Evolutionary conservation across 2,329 filamentous ascomycete genomes (phyloP).

Genomic region (Fusarium sp.): DNA sequence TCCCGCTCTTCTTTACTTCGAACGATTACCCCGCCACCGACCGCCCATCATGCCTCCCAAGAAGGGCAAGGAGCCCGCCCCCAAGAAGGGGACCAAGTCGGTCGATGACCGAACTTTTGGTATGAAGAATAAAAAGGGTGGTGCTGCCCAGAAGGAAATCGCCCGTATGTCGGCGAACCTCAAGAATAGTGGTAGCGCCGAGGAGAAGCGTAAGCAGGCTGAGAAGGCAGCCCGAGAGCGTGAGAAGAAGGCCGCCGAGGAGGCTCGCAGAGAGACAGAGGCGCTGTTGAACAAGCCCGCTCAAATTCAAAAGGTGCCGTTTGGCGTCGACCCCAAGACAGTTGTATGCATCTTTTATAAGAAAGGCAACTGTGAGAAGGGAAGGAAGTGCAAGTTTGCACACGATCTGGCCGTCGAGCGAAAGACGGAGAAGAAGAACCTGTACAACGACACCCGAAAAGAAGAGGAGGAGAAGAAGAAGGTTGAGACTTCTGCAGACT

Average conservation of each 20-base stretch:
- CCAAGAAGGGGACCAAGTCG: constrained; percentile 68
- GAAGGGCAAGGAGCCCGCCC: constrained; percentile 61
- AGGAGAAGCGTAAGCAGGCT: constrained; percentile 81
- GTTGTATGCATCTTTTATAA: constrained; percentile 97
- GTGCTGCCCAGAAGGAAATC: constrained; percentile 87
- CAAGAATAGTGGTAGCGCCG: constrained; percentile 77
- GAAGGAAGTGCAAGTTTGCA: constrained; percentile 96
- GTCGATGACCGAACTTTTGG: constrained; percentile 98
- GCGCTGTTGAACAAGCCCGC: constrained; percentile 89
- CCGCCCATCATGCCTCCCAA: constrained; percentile 75
- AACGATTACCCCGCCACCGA: constrained; percentile 43
- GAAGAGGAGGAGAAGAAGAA: constrained; percentile 78
- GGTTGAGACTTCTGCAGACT: constrained; percentile 90
- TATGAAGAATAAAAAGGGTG: constrained; percentile 99
- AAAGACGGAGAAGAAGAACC: constrained; percentile 88
- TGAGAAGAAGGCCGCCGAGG: constrained; percentile 90
- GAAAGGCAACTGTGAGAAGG: constrained; percentile 97
- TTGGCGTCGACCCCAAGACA: constrained; percentile 97
- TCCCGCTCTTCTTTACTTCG: constrained; percentile 24
- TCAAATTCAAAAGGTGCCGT: constrained; percentile 96
- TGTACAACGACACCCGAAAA: constrained; percentile 85
- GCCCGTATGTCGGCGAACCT: constrained; percentile 79
- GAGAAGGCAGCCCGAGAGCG: constrained; percentile 74
- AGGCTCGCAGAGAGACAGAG: constrained; percentile 79
- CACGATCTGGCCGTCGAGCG: constrained; percentile 90